Base-by-base conservation (phyloP, 257 asterid species). In the Ilex asprella region DNA sequence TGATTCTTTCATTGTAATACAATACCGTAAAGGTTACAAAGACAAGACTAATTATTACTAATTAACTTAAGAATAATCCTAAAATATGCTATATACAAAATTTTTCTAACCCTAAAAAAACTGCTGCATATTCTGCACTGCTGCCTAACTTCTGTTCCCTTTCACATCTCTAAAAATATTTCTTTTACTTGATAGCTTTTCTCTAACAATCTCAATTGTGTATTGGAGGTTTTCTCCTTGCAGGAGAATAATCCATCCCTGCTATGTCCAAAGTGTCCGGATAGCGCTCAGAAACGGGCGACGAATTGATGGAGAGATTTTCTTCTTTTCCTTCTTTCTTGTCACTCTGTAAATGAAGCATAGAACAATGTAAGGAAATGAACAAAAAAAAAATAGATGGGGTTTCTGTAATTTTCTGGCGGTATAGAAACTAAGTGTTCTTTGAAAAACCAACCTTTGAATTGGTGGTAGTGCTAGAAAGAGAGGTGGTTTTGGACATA, bases 171-270 rank as follows among this genome's bases (percentile, higher is more conserved):
- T 30, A 59, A 41, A 52, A 14, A 10, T 39, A 35, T 35, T 35
- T 35, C 41, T 35, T 35, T 35, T 35, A 35, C 41, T 35, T 35
- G 41, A 0, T 35, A 35, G 41, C 8, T 35, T 35, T 8, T 35
- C 7, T 35, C 41, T 35, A 8, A 35, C 5, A 35, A 21, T 21
- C 27, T 69, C 79, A 88, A 59, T 89, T 89, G 81, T 89, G 95
- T 73, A 84, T 82, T 0, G 95, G 94, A 73, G 94, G 83, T 67
- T 83, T 86, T 73, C 94, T 76, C 68, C 63, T 73, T 10, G 96
- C 87, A 60, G 79, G 95, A 47, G 96, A 84, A 79, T 89, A 89
- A 66, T 86, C 96, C 95, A 89, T 89, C 59, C 82, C 93, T 10
- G 88, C 86, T 32, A 89, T 56, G 73, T 89, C 96, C 41, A 84